A percentile compares a stretch with the other conserved stretches of the same genome.
Conservation (phyloP, 352 stramenopile species). For the Phytophthora constricta region DNA sequence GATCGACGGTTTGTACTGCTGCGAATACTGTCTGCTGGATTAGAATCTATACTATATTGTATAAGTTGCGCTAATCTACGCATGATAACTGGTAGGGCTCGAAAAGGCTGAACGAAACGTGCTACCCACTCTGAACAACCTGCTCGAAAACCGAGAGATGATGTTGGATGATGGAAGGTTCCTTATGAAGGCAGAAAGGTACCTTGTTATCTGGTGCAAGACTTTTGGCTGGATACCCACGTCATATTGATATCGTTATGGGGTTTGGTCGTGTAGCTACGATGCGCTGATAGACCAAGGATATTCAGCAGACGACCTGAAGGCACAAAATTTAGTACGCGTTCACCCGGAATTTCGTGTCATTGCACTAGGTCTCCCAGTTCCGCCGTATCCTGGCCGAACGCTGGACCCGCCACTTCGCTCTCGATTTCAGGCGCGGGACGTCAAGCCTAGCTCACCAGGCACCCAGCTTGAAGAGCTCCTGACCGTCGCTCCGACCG, state of each 20-base stretch:
- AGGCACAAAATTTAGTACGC: slow-evolving; percentile 75
- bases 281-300: slow-evolving; percentile 67
- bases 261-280: slow-evolving; percentile 38
- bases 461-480: slow-evolving; percentile 70
- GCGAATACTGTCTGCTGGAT: too few relatives aligned
- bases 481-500: slow-evolving; percentile 49
- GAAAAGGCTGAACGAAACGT: slow-evolving; percentile 97
- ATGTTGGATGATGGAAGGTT: slow-evolving; percentile 94
- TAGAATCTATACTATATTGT: background rate
- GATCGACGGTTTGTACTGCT: slow-evolving; percentile 81
- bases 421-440: slow-evolving; percentile 86
- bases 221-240: too few relatives aligned
- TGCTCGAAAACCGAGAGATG: slow-evolving; percentile 97
- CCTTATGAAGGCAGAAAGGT: slow-evolving; percentile 90
- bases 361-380: slow-evolving; percentile 89
- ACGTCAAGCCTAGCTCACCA: slow-evolving; percentile 66
- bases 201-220: too few relatives aligned
- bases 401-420: slow-evolving; percentile 88
- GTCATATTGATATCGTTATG: background rate
- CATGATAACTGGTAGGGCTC: slow-evolving; percentile 52
- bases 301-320: slow-evolving; percentile 55
- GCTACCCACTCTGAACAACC: slow-evolving; percentile 97
- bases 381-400: slow-evolving; percentile 85
- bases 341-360: slow-evolving; percentile 95
- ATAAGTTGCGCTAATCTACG: background rate